Base-by-base conservation (phyloP, 2,329 filamentous ascomycete genomes). In the Diaporthe vaccinii region DNA sequence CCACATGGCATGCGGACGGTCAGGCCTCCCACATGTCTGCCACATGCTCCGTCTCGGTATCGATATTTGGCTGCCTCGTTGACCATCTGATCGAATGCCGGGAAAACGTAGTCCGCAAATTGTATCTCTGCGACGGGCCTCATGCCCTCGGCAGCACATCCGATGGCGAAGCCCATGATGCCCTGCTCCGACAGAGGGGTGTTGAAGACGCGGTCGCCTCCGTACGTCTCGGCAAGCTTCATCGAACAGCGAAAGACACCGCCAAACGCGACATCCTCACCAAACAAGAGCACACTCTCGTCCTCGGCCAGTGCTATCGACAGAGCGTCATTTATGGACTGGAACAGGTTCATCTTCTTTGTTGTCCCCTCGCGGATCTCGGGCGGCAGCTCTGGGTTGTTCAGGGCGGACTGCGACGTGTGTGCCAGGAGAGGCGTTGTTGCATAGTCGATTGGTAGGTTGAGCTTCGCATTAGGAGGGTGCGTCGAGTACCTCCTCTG, bases 231-330 rank as follows among this genome's bases (percentile, higher is more conserved):
- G 25, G 91, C 88, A 10, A 94, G 84, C 75, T 92, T 90, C 87
- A 92, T 92, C 57, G 91, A 91, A 82, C 91, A 93, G 46, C 92
- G 87, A 80, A 94, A 94, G 31, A 94, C 92, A 72, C 92, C 92
- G 28, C 92, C 92, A 75, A 99, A 99, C 20, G 97, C 95, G 10
- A 99, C 95, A 82, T 99, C 97, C 84, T 99, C 97, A 57, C 97
- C 97, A 80, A 99, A 99, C 14, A 99, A 89, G 74, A 98, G 87
- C 31, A 98, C 95, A 25, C 93, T 92, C 78, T 98, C 95, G 80
- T 98, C 96, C 49, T 93, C 91, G 22, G 93, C 91, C 39, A 99
- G 89, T 34, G 96, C 95, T 75, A 93, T 94, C 31, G 94, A 91
- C 31, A 99, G 89, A 15, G 96, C 96, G 78, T 96, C 92, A 83